Conservation (phyloP, 495 filamentous ascomycete species). For the Chlorociboria aeruginascens region DNA sequence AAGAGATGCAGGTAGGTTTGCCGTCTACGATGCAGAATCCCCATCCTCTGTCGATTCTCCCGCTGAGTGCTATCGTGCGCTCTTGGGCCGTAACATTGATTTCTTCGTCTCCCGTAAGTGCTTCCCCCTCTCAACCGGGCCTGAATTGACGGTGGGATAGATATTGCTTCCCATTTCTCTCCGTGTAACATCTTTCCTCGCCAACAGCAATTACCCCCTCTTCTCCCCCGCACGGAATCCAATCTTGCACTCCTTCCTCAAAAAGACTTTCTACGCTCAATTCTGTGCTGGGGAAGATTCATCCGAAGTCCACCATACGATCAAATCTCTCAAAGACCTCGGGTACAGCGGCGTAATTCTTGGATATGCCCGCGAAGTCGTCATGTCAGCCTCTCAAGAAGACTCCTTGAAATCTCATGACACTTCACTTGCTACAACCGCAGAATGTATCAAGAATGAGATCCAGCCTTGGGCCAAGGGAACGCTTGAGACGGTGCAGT, state of each 20-base stretch:
- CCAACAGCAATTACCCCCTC: constrained; percentile 48
- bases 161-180: constrained; percentile 60
- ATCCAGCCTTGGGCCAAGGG: constrained; percentile 63
- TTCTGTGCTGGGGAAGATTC: constrained; percentile 70
- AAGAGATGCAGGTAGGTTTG: not conserved
- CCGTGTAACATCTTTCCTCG: constrained; percentile 53
- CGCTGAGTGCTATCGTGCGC: constrained; percentile 60
- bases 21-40: constrained; percentile 8
- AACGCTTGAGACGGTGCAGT: constrained; percentile 62
- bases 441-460: constrained; percentile 36
- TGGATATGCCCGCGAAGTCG: constrained; percentile 64
- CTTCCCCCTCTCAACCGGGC: not conserved
- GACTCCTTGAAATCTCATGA: too few relatives aligned
- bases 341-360: constrained; percentile 71
- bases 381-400: constrained; percentile 15
- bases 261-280: constrained; percentile 72
- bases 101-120: constrained; percentile 52
- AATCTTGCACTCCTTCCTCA: constrained; percentile 44
- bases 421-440: too few relatives aligned
- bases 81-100: constrained; percentile 68
- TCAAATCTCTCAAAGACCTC: constrained; percentile 45
- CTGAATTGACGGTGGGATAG: constrained; percentile 4
- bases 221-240: constrained; percentile 48
- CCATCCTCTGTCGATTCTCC: constrained; percentile 57
- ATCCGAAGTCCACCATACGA: constrained; percentile 45